Conservation (phyloP, 2,329 filamentous ascomycete genomes). For the Xylariaceae sp. region DNA sequence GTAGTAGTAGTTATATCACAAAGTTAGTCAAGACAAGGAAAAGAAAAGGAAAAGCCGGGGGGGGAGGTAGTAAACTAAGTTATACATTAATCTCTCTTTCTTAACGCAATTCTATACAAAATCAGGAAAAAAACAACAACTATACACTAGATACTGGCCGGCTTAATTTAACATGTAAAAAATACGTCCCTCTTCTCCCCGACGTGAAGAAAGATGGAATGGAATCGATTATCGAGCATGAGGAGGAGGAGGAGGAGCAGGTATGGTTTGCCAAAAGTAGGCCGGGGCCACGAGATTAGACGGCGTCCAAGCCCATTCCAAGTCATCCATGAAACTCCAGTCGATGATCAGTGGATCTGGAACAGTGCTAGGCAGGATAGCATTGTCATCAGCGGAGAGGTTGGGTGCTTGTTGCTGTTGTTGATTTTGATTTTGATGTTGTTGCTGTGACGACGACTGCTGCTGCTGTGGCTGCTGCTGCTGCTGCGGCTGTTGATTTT, state of each 20-base stretch:
- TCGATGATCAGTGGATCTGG: conserved; percentile 27
- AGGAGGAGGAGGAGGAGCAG: neutral
- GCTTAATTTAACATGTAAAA: too few species aligned
- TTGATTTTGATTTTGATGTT: conserved; percentile 11
- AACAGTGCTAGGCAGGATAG: conserved; percentile 5
- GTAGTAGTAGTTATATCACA: too few species aligned
- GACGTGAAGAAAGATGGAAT: too few species aligned
- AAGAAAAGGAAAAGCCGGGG: too few species aligned
- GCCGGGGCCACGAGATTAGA: conserved; percentile 10
- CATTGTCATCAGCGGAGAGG: neutral
- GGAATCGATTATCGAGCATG: conserved; percentile 1
- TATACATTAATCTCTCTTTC: too few species aligned
- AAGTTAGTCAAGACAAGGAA: too few species aligned
- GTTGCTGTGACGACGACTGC: conserved; percentile 4
- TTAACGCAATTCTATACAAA: too few species aligned
- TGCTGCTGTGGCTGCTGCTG: conserved; percentile 13
- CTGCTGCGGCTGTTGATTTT: conserved; percentile 8
- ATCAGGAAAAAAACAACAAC: too few species aligned
- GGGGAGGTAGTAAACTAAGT: too few species aligned
- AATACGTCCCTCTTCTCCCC: too few species aligned
- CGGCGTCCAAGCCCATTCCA: conserved; percentile 28
- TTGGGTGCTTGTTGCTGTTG: conserved; percentile 14
- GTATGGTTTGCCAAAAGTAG: conserved; percentile 12
- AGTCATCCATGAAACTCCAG: conserved; percentile 33
- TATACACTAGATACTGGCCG: too few species aligned